A percentile compares a stretch with the other conserved stretches of the same genome.
Conservation (phyloP, 2,329 filamentous ascomycete genomes). For the Claviceps arundinis region DNA sequence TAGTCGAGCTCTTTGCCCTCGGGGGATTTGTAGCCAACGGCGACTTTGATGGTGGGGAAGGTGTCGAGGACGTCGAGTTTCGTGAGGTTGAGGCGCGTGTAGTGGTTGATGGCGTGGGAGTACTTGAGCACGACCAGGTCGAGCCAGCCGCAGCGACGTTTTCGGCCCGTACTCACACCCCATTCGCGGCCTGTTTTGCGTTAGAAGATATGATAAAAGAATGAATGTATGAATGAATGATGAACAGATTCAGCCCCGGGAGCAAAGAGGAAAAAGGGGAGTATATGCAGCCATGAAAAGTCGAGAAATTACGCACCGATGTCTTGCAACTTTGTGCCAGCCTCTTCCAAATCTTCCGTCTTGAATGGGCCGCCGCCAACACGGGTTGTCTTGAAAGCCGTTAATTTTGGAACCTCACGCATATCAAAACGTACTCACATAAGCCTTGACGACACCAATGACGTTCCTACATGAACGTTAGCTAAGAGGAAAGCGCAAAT, state of each 20-base stretch:
- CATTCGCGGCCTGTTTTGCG: conserved; percentile 5
- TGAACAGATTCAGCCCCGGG: too few relatives aligned
- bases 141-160: conserved; percentile 8
- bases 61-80: conserved; percentile 19
- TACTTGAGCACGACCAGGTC: conserved; percentile 59
- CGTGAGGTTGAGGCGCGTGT: conserved; percentile 39
- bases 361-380: conserved; percentile 8
- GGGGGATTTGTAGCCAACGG: neutral
- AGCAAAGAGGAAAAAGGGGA: neutral
- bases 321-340: conserved; percentile 6
- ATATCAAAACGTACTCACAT: neutral
- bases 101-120: conserved; percentile 49
- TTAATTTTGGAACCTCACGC: neutral
- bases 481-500: neutral
- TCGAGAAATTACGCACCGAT: conserved; percentile 1
- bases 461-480: neutral
- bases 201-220: neutral
- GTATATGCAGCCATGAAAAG: too few relatives aligned
- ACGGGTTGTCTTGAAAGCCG: conserved; percentile 6
- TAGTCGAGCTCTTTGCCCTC: conserved; percentile 18
- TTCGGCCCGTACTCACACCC: conserved; percentile 9
- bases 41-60: conserved; percentile 2
- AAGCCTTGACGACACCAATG: conserved; percentile 1
- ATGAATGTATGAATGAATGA: neutral
- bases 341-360: conserved; percentile 8